A percentile compares a stretch with the other conserved stretches of the same genome.
Conservation (phyloP, 495 filamentous ascomycete species). For the Chaetomium tenue region DNA sequence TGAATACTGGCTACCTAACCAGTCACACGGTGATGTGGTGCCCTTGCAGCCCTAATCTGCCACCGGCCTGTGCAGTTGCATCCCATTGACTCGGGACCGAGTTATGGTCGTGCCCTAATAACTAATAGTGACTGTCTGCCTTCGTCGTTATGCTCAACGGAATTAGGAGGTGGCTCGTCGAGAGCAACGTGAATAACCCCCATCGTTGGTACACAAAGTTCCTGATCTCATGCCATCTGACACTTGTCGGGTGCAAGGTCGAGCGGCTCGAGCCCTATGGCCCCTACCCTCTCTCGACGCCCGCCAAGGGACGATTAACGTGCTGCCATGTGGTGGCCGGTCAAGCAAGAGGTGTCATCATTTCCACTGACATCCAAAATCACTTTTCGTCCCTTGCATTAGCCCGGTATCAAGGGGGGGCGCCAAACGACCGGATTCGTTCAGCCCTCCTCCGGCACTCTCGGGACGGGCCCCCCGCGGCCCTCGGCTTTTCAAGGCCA, state of each 20-base stretch:
- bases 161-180: neutral
- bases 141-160: neutral
- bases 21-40: neutral
- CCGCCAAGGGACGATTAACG: neutral
- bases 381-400: constrained; percentile 27
- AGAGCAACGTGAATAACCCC: neutral
- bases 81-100: neutral
- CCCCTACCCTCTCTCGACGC: neutral
- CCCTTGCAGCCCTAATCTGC: neutral
- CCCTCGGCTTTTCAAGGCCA: constrained; percentile 7
- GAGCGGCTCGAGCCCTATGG: too few relatives aligned
- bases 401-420: constrained; percentile 16
- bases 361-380: constrained; percentile 12
- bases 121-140: too few relatives aligned
- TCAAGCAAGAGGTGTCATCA: neutral
- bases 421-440: constrained; percentile 16
- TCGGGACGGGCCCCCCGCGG: constrained; percentile 15
- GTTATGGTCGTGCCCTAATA: neutral
- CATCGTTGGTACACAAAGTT: neutral
- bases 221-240: neutral
- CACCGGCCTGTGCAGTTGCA: neutral
- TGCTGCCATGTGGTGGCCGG: constrained; percentile 12
- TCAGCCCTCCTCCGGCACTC: neutral
- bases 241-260: too few relatives aligned
- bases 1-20: neutral